phyloP scores from a whole-genome alignment of 2,329 filamentous ascomycete species.

The Claviceps humidiphila region DNA sequence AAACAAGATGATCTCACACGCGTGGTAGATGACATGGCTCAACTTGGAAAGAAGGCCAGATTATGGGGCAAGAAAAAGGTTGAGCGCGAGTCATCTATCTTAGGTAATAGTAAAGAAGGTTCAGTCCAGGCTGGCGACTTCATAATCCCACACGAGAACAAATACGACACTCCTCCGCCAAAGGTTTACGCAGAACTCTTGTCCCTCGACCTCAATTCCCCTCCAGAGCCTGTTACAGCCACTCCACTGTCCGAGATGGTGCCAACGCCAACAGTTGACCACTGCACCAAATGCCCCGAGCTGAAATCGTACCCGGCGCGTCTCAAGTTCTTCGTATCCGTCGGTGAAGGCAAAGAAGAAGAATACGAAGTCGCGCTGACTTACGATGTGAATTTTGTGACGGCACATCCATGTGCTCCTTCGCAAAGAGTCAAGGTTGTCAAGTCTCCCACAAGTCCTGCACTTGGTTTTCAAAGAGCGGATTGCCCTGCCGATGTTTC shows the following conservation, averaged over 20 bases:
- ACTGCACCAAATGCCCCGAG: slow-evolving; percentile 18
- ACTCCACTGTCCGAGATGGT: slow-evolving; percentile 30
- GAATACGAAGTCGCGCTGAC: slow-evolving; percentile 32
- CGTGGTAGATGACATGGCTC: slow-evolving; percentile 32
- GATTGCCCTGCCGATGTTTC: slow-evolving; percentile 33
- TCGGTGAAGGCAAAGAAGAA: slow-evolving; percentile 26
- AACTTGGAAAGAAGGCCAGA: slow-evolving; percentile 41
- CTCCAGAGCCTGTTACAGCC: slow-evolving; percentile 29
- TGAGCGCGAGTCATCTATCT: slow-evolving; percentile 46
- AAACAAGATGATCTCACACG: not conserved
- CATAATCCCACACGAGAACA: slow-evolving; percentile 44
- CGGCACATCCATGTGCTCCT: slow-evolving; percentile 50
- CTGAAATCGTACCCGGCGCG: slow-evolving; percentile 22
- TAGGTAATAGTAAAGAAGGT: slow-evolving; percentile 42
- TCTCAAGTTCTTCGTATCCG: slow-evolving; percentile 21
- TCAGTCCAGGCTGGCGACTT: slow-evolving; percentile 49
- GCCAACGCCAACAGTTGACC: slow-evolving; percentile 25
- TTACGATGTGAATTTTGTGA: slow-evolving; percentile 52
- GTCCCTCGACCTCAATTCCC: slow-evolving; percentile 34
- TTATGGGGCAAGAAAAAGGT: slow-evolving; percentile 48
- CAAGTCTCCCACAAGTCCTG: slow-evolving; percentile 46
- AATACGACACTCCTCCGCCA: slow-evolving; percentile 34
- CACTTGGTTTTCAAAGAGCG: slow-evolving; percentile 35
- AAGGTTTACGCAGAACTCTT: slow-evolving; percentile 35
- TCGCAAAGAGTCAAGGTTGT: slow-evolving; percentile 43